These are phyloP conservation scores for Fusarium liriodendri DNA, from an alignment of 2,329 filamentous ascomycete genomes.

Conservation along the genomic window DNA sequence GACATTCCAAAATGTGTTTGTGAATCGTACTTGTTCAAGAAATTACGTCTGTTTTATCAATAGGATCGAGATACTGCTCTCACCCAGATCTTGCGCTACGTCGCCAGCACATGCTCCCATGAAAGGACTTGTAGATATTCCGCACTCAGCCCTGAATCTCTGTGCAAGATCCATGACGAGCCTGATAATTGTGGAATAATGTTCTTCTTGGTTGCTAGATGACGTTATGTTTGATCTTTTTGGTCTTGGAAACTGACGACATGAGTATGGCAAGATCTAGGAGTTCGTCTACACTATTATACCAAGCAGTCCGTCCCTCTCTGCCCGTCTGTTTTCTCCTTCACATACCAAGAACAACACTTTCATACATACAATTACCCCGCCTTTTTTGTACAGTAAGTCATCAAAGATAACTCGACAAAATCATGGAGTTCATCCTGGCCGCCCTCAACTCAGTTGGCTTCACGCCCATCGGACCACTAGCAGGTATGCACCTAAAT, in stretches of 20 bases:
- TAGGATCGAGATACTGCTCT: not conserved
- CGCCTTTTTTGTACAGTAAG: not conserved
- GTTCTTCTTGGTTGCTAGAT: not conserved
- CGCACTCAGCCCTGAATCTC: not conserved
- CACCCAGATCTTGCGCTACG: not conserved
- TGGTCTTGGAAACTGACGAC: not conserved
- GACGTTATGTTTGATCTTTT: not conserved
- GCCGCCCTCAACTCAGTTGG: not conserved
- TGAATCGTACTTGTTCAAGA: not conserved
- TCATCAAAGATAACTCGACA: not conserved
- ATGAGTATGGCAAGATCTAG: not conserved
- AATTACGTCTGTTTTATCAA: not conserved
- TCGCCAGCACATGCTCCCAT: not conserved
- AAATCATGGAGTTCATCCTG: not conserved
- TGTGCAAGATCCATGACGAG: not conserved
- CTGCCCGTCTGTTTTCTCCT: not conserved
- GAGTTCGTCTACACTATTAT: not conserved
- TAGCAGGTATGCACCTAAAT: not conserved
- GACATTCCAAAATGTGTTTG: not conserved
- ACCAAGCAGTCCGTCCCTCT: not conserved
- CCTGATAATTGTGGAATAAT: not conserved
- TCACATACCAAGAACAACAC: not conserved
- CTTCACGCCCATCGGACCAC: not conserved
- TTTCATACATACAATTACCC: not conserved
- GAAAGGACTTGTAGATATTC: not conserved